A percentile compares a stretch with the other conserved stretches of the same genome.
phyloP scores from a whole-genome alignment of 2,329 filamentous ascomycete genomes.

The Paecilomyces niveus region DNA sequence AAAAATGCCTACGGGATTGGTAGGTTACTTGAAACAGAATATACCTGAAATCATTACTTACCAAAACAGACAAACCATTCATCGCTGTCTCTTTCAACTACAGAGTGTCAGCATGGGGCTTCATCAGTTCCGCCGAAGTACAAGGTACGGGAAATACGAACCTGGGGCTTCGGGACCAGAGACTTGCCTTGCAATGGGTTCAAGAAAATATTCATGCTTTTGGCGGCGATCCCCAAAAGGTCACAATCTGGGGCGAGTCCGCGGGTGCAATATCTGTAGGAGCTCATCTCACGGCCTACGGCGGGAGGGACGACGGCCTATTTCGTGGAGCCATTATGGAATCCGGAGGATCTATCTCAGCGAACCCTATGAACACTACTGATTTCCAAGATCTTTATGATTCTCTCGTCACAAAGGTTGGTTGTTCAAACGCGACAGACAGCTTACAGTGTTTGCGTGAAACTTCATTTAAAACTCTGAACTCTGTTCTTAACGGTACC shows the following conservation, averaged over 20 bases:
- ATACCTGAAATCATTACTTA: background rate
- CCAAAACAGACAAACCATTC: constrained; percentile 38
- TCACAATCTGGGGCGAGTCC: constrained; percentile 50
- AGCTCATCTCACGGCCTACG: constrained; percentile 47
- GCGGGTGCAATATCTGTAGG: constrained; percentile 47
- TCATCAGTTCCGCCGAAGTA: constrained; percentile 42
- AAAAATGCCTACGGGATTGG: constrained; percentile 45
- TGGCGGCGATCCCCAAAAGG: constrained; percentile 25
- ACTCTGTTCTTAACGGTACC: constrained; percentile 43
- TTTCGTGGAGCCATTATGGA: constrained; percentile 49
- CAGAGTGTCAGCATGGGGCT: constrained; percentile 47
- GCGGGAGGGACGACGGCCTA: constrained; percentile 47
- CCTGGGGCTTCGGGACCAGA: constrained; percentile 43
- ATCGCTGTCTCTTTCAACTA: constrained; percentile 51
- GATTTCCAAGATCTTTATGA: constrained; percentile 50
- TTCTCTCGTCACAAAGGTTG: constrained; percentile 51
- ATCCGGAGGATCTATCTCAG: constrained; percentile 44
- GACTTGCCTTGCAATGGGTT: constrained; percentile 31
- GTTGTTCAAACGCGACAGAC: constrained; percentile 51
- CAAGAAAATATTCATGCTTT: constrained; percentile 30
- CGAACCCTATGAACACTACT: constrained; percentile 34
- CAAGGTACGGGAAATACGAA: constrained; percentile 45
- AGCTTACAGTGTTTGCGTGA: constrained; percentile 60
- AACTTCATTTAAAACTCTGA: constrained; percentile 53
- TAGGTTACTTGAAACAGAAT: background rate